Percentiles rank a stretch among this genome's conserved stretches.
Conservation (phyloP, 192 early-diverging fungal genomes). For the Backusella westeae region DNA sequence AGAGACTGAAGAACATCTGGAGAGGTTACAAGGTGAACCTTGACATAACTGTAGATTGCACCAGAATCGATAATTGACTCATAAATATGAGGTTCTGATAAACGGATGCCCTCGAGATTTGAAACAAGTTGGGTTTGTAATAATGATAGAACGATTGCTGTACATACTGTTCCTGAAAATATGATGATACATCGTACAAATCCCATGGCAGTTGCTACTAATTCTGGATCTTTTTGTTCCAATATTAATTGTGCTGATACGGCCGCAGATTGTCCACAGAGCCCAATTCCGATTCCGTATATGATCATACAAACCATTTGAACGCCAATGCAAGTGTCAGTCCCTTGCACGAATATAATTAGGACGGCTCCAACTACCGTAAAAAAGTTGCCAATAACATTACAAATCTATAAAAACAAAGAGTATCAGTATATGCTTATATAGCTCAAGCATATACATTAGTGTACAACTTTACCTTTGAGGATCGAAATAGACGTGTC, state of each 20-base stretch:
- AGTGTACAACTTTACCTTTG: background rate
- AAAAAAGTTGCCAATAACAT: background rate
- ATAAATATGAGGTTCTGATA: background rate
- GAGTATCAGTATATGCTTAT: background rate
- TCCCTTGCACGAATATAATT: background rate
- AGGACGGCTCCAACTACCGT: background rate
- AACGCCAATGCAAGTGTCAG: background rate
- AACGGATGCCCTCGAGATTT: background rate
- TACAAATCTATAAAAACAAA: background rate
- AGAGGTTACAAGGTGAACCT: background rate
- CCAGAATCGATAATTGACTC: background rate
- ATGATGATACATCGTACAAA: background rate
- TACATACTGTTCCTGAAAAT: slow-evolving; percentile 2
- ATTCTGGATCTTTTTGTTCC: background rate
- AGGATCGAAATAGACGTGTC: background rate
- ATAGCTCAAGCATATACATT: background rate
- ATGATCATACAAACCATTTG: background rate
- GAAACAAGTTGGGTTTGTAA: background rate
- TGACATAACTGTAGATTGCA: background rate
- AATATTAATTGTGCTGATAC: background rate
- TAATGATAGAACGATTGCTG: background rate
- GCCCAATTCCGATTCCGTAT: background rate
- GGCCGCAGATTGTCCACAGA: background rate
- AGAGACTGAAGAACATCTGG: background rate
- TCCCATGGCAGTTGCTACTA: background rate